phyloP scores from a whole-genome alignment of 371 early-diverging fungal species.

The Mucor saturninus region DNA sequence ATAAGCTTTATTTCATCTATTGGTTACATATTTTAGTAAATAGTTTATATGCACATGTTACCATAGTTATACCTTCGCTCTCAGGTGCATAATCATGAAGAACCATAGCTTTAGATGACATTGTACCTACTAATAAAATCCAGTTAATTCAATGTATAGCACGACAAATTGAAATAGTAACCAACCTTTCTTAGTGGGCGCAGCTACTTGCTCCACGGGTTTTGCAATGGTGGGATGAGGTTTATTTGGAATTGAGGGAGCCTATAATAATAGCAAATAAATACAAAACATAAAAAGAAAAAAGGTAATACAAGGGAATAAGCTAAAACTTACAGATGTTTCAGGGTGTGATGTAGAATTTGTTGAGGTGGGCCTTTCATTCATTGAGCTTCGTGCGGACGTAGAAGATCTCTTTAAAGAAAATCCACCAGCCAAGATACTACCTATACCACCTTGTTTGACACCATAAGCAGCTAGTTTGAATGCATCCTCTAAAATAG shows the following conservation, averaged over 20 bases:
- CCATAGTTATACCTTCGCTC: constrained; percentile 40
- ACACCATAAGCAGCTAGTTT: constrained; percentile 80
- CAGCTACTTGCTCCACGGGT: not conserved
- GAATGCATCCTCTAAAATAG: constrained; percentile 32
- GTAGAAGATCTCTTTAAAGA: constrained; percentile 15
- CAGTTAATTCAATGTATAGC: not conserved
- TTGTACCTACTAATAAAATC: constrained; percentile 9
- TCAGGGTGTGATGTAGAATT: not conserved
- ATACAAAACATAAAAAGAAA: not conserved
- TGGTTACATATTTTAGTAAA: constrained; percentile 8
- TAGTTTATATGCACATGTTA: not conserved
- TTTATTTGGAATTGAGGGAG: constrained; percentile 13
- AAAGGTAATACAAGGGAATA: no score
- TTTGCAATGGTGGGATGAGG: constrained; percentile 4
- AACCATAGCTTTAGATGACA: constrained; percentile 38
- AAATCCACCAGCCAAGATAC: constrained; percentile 68
- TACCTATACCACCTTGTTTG: constrained; percentile 81
- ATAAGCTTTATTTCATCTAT: constrained; percentile 56
- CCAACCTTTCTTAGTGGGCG: not conserved
- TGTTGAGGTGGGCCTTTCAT: constrained; percentile 11
- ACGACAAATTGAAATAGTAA: not conserved
- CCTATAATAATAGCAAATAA: not conserved
- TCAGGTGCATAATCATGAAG: constrained; percentile 53
- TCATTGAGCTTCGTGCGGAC: constrained; percentile 8
- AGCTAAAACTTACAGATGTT: not conserved